These are phyloP conservation scores for Cordyceps cateniannulata DNA, from an alignment of 2,329 filamentous ascomycete species.

Conservation along the genomic window DNA sequence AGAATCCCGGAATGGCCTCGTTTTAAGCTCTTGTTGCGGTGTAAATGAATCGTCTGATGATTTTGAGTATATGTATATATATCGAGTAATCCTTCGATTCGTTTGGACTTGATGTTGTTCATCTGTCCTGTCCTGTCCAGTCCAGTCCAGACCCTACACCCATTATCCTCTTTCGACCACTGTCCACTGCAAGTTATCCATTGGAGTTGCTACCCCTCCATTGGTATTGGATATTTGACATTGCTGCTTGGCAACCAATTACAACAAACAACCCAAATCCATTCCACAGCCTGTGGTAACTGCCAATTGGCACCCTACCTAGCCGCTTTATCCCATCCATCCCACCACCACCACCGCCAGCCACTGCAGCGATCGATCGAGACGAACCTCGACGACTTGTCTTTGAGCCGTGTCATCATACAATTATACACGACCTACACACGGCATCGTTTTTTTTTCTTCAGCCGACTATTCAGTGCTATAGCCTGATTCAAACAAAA, in stretches of 20 bases:
- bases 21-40: not conserved
- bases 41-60: not conserved
- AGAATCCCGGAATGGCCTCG: not conserved
- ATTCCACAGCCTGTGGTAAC: not conserved
- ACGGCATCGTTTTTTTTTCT: not conserved
- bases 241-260: not conserved
- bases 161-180: not conserved
- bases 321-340: constrained; percentile 7
- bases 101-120: not conserved
- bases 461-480: not conserved
- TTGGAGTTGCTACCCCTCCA: not conserved
- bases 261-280: not conserved
- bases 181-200: not conserved
- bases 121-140: too few species aligned
- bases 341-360: not conserved
- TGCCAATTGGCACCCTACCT: not conserved
- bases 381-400: not conserved
- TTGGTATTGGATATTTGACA: not conserved
- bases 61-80: not conserved
- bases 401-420: not conserved
- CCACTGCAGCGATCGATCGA: constrained; percentile 9
- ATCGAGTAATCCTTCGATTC: not conserved
- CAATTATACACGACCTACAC: not conserved
- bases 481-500: not conserved
- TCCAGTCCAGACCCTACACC: not conserved